phyloP scores from a whole-genome alignment of 2,329 filamentous ascomycete genomes.

The Chaetomiaceae sp. region DNA sequence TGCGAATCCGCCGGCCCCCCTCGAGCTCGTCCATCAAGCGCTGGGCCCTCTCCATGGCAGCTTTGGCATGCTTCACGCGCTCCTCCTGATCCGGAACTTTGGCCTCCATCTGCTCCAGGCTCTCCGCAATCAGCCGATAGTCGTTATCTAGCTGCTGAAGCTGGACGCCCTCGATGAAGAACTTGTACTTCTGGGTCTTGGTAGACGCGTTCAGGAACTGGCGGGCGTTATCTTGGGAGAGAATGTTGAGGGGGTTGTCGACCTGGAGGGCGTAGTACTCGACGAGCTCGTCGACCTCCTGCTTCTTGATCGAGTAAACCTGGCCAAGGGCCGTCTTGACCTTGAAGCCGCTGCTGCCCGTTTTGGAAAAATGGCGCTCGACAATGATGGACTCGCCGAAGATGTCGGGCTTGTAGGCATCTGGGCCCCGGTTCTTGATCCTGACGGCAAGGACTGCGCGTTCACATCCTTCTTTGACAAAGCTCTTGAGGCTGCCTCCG shows the following conservation, averaged over 20 bases:
- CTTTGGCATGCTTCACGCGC: slow-evolving; percentile 59
- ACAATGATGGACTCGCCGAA: slow-evolving; percentile 84
- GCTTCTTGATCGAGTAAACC: slow-evolving; percentile 75
- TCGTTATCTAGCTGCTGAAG: slow-evolving; percentile 89
- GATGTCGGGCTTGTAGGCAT: slow-evolving; percentile 75
- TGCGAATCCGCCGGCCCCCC: slow-evolving; percentile 61
- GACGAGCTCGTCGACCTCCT: slow-evolving; percentile 85
- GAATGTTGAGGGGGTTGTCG: slow-evolving; percentile 92
- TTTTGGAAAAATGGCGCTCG: slow-evolving; percentile 80
- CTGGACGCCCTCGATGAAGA: slow-evolving; percentile 92
- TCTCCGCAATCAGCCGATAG: slow-evolving; percentile 78
- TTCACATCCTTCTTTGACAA: slow-evolving; percentile 86
- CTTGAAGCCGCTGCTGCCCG: slow-evolving; percentile 77
- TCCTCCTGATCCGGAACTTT: slow-evolving; percentile 58
- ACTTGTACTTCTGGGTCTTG: slow-evolving; percentile 85
- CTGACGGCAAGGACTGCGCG: slow-evolving; percentile 72
- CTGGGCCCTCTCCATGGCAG: slow-evolving; percentile 56
- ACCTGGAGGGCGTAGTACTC: slow-evolving; percentile 93
- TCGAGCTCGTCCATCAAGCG: slow-evolving; percentile 61
- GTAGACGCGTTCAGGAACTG: slow-evolving; percentile 87
- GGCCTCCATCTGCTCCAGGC: slow-evolving; percentile 65
- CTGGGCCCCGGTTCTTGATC: slow-evolving; percentile 84
- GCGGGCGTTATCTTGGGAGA: slow-evolving; percentile 91
- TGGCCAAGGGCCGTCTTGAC: slow-evolving; percentile 69
- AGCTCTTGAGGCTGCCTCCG: slow-evolving; percentile 77